These are phyloP conservation scores for Moringa oleifera DNA, from an alignment of 345 rosid species.

Conservation along the genomic window DNA sequence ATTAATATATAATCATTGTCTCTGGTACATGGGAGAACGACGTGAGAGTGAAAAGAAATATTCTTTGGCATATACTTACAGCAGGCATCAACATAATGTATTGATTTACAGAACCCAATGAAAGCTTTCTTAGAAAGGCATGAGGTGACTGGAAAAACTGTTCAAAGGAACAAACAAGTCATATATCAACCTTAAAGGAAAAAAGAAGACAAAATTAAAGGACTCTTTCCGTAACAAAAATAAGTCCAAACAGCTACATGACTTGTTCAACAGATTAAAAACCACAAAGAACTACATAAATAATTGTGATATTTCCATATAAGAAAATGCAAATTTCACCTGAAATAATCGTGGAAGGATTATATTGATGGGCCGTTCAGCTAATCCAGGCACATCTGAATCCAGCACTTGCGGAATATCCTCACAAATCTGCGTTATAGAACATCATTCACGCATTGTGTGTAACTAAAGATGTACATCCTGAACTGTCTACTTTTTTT, in stretches of 20 bases:
- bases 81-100: constrained; percentile 92
- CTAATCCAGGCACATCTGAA: constrained; percentile 77
- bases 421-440: constrained; percentile 70
- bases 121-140: constrained; percentile 71
- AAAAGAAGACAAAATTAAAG: not conserved
- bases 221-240: not conserved
- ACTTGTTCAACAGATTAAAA: not conserved
- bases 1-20: not conserved
- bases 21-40: not conserved
- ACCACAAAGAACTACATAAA: not conserved
- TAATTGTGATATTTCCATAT: not conserved
- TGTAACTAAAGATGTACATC: not conserved
- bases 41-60: not conserved
- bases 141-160: constrained; percentile 95
- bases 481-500: not conserved
- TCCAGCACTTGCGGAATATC: constrained; percentile 89
- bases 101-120: constrained; percentile 83
- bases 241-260: not conserved
- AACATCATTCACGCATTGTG: constrained; percentile 1
- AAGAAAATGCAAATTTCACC: constrained; percentile 26
- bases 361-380: constrained; percentile 81
- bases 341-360: constrained; percentile 74
- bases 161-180: constrained; percentile 22
- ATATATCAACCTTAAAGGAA: not conserved
- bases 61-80: constrained; percentile 46